phyloP scores from a whole-genome alignment of 2,329 filamentous ascomycete species.

The Graphiopsis chlorocephala region DNA sequence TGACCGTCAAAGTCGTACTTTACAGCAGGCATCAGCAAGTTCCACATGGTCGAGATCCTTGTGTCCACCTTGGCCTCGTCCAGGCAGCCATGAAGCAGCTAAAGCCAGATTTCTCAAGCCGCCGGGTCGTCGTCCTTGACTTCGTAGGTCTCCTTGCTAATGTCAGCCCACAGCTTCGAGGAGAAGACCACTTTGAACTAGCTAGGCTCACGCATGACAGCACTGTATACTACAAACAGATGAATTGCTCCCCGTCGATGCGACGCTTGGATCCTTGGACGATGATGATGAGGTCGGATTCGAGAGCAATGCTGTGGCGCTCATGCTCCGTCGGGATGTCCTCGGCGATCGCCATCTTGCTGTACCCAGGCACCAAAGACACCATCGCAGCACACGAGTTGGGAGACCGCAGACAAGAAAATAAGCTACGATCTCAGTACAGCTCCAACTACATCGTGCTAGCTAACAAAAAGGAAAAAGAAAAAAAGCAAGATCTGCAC shows the following conservation, averaged over 20 bases:
- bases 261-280: not conserved
- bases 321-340: too few species aligned
- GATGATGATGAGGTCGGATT: not conserved
- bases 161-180: not conserved
- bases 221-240: not conserved
- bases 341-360: not conserved
- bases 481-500: not conserved
- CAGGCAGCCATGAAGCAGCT: conserved; percentile 18
- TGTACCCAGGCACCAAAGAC: not conserved
- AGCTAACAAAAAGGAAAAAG: not conserved
- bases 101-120: conserved; percentile 16
- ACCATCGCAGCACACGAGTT: not conserved
- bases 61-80: not conserved
- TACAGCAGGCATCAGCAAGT: conserved; percentile 17
- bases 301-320: not conserved
- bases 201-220: not conserved
- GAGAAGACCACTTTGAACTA: not conserved
- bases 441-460: not conserved
- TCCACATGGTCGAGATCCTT: conserved; percentile 20
- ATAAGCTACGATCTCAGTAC: not conserved
- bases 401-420: not conserved
- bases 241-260: not conserved
- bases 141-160: not conserved
- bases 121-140: not conserved
- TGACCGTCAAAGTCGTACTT: conserved; percentile 19